Base-by-base conservation (phyloP, 495 filamentous ascomycete genomes). In the Podospora conica region DNA sequence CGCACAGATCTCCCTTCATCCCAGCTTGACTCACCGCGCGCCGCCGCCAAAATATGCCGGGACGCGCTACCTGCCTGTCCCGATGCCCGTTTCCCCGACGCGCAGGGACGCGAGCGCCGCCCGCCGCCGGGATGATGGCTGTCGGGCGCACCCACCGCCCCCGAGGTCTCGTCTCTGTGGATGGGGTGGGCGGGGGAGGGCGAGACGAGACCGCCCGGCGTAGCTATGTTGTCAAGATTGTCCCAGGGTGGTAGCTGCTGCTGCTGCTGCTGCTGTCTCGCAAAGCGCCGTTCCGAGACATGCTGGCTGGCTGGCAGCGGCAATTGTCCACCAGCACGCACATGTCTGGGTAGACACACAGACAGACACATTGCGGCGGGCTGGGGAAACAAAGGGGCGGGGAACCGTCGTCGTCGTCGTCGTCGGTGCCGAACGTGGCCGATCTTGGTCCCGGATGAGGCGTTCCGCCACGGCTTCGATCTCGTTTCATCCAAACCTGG, bases 1-100 rank as follows among this genome's bases (percentile, higher is more conserved):
- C 29, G 29, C 31, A 61, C 60, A 61, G 60, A 61, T 61, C 60
- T 61, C 60, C 60, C 60, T 24, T 57, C 21, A 27, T 57, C 55
- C 55, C 60, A 53, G 20, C 21, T 53, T 48, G 21, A n/a, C 59
- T 40, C 59, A 61, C 21, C 27, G 27, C 59, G 40, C 40, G 40
- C 15, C 40, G 40, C 40, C 40, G 25, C 55, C 55, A 23, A 27
- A 15, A 8, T 23, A 57, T 57, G 22, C 55, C 55, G 55, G 55
- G 55, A 57, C 3, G 55, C 11, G 11, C 55, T 27, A 25, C 25
- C 21, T 23, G 25, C 55, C 21, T 23, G 18, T 57, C 22, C 55
- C 22, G 23, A 21, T 28, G 27, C 28, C 18, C 33, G 11, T 7
- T 9, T 20, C 12, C 9, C 22, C n/a, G 20, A 48, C 20, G 28